These are phyloP conservation scores for Thermochaetoides thermophila DNA, from an alignment of 495 filamentous ascomycete genomes.

Conservation along the genomic window DNA sequence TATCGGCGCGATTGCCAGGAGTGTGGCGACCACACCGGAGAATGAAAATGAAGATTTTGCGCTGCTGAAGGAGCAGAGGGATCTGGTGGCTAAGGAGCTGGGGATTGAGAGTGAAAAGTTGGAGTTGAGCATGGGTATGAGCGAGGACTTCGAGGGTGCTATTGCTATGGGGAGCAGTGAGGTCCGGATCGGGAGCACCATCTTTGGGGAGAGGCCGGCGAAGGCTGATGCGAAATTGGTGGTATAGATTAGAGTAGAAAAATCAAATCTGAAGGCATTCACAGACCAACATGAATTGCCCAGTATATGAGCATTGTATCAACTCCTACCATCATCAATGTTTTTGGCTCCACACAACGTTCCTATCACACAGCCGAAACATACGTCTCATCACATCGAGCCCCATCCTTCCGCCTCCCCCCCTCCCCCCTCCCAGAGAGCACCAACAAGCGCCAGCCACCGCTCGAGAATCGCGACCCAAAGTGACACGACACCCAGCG, in stretches of 20 bases:
- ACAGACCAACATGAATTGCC: neutral
- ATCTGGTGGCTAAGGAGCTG: slow-evolving; percentile 38
- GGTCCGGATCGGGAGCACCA: slow-evolving; percentile 89
- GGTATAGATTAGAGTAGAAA: slow-evolving; percentile 14
- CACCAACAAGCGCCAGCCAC: too few relatives aligned
- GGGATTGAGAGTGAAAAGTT: slow-evolving; percentile 21
- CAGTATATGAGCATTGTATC: too few relatives aligned
- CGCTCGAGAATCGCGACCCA: too few relatives aligned
- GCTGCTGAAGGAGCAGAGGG: slow-evolving; percentile 50
- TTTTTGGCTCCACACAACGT: too few relatives aligned
- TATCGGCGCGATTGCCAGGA: slow-evolving; percentile 83
- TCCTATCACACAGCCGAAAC: too few relatives aligned
- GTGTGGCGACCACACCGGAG: slow-evolving; percentile 50
- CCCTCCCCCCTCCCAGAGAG: too few relatives aligned
- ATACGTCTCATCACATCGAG: too few relatives aligned
- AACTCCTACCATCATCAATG: too few relatives aligned
- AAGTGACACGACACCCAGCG: too few relatives aligned
- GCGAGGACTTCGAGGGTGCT: slow-evolving; percentile 84
- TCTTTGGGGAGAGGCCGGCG: slow-evolving; percentile 70
- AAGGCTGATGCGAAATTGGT: slow-evolving; percentile 54
- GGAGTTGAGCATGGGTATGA: slow-evolving; percentile 69
- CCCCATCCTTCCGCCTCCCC: too few relatives aligned
- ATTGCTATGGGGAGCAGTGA: slow-evolving; percentile 72
- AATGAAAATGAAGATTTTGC: slow-evolving; percentile 86
- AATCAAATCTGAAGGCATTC: neutral